Conservation (phyloP, 1,284 basidiomycete species). For the Tilletiaria anomala region DNA sequence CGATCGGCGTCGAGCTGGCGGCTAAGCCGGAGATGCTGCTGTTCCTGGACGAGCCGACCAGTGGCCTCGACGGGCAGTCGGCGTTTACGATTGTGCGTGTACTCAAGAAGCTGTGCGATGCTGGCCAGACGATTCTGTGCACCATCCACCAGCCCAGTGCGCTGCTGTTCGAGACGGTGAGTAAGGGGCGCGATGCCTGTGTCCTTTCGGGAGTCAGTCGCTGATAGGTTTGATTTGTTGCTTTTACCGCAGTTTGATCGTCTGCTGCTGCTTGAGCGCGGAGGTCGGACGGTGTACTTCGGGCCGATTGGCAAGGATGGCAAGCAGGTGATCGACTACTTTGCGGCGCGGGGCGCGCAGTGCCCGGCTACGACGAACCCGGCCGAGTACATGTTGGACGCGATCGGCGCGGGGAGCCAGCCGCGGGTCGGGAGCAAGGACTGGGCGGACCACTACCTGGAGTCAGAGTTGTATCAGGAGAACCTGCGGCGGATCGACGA, state of each 20-base stretch:
- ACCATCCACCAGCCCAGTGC: conserved; percentile 56
- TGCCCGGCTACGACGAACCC: conserved; percentile 47
- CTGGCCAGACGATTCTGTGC: conserved; percentile 54
- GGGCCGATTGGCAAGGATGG: conserved; percentile 48
- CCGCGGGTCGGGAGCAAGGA: conserved; percentile 32
- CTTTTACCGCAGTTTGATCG: conserved; percentile 54
- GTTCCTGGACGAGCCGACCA: conserved; percentile 44
- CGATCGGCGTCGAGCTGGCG: conserved; percentile 59
- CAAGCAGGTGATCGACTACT: conserved; percentile 46
- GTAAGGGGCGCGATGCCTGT: too few relatives aligned
- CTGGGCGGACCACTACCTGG: conserved; percentile 40
- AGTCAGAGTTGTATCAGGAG: conserved; percentile 35
- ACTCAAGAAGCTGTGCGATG: conserved; percentile 62
- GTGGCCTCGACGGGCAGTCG: conserved; percentile 72
- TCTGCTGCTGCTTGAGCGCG: conserved; percentile 40
- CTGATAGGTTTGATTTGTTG: too few relatives aligned
- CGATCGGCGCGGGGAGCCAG: conserved; percentile 38
- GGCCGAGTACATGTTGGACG: conserved; percentile 43
- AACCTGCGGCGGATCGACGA: conserved; percentile 41
- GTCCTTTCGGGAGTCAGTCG: too few relatives aligned
- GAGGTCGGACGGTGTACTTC: conserved; percentile 46
- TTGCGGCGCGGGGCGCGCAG: conserved; percentile 45
- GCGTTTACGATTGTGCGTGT: conserved; percentile 74
- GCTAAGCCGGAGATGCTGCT: conserved; percentile 62
- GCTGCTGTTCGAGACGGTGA: conserved; percentile 48